phyloP scores from a whole-genome alignment of 441 rosid genomes.

The Viola pubescens region DNA sequence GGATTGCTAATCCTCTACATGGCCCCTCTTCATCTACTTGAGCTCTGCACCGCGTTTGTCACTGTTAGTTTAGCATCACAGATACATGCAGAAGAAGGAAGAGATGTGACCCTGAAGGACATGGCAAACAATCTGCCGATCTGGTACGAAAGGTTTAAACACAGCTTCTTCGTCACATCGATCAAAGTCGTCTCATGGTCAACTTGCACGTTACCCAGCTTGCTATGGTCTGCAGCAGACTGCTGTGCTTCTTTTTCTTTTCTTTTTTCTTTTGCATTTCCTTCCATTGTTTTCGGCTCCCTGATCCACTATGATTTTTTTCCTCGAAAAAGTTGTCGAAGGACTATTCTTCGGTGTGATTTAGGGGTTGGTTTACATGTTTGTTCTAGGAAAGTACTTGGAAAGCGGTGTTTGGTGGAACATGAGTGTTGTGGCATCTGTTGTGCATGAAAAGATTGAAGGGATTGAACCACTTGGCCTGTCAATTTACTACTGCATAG shows the following conservation, averaged over 20 bases:
- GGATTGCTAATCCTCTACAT: constrained; percentile 18
- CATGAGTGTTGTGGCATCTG: constrained; percentile 35
- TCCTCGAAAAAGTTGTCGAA: no score
- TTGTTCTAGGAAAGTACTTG: constrained; percentile 23
- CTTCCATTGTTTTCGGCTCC: constrained; percentile 9
- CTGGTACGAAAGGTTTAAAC: constrained; percentile 3
- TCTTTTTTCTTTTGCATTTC: neutral
- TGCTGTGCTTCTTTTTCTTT: constrained; percentile 6
- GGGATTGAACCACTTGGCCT: constrained; percentile 32
- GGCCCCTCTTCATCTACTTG: constrained; percentile 22
- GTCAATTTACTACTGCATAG: constrained; percentile 18
- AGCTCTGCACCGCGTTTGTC: constrained; percentile 13
- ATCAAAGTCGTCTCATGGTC: constrained; percentile 24
- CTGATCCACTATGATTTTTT: no score
- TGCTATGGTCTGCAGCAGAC: constrained; percentile 25
- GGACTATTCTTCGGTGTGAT: no score
- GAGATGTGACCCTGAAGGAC: constrained; percentile 16
- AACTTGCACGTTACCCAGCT: constrained; percentile 23
- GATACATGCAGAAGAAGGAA: neutral
- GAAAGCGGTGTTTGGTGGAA: constrained; percentile 41
- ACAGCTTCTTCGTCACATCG: constrained; percentile 24
- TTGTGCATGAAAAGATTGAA: constrained; percentile 22
- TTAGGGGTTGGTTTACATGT: constrained; percentile 4
- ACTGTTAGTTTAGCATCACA: constrained; percentile 21
- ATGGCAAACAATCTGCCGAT: constrained; percentile 4